Evolutionary conservation across 768 basidiomycete species (phyloP).

Genomic region (Pleurotus salmoneostramineus): DNA sequence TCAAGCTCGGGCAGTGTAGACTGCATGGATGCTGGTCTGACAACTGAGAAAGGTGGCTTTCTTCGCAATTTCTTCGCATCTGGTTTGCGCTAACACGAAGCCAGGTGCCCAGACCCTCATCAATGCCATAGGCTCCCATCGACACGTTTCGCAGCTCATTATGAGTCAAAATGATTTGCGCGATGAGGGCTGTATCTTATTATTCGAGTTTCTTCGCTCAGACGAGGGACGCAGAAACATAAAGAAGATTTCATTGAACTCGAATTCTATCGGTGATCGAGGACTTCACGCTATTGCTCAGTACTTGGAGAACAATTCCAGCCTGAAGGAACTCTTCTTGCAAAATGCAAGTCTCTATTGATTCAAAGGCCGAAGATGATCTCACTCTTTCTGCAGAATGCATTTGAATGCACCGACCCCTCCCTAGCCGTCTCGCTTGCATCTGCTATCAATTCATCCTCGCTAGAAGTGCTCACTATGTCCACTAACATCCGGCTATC

Average conservation of each 20-base stretch:
- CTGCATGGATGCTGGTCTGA: slow-evolving; percentile 21
- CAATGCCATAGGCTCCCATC: slow-evolving; percentile 38
- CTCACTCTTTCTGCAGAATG: slow-evolving; percentile 31
- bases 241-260: slow-evolving; percentile 53
- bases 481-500: slow-evolving; percentile 45
- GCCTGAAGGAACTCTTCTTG: slow-evolving; percentile 47
- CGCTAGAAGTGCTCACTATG: slow-evolving; percentile 45
- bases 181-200: slow-evolving; percentile 49
- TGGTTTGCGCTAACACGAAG: not conserved
- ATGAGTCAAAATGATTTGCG: slow-evolving; percentile 54
- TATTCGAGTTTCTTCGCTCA: slow-evolving; percentile 55
- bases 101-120: slow-evolving; percentile 52
- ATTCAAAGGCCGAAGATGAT: not conserved
- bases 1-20: slow-evolving; percentile 18
- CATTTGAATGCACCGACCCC: slow-evolving; percentile 29
- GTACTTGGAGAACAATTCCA: slow-evolving; percentile 44
- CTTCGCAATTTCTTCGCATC: not conserved
- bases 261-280: slow-evolving; percentile 49
- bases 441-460: slow-evolving; percentile 51
- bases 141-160: slow-evolving; percentile 46
- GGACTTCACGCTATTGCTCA: slow-evolving; percentile 51
- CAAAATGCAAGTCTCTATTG: slow-evolving; percentile 44
- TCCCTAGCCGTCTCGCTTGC: slow-evolving; percentile 35
- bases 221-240: slow-evolving; percentile 42
- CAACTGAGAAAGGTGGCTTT: slow-evolving; percentile 19